Evolutionary conservation across 805 yeast genomes (phyloP).

Genomic region (Yarrowia osloensis): DNA sequence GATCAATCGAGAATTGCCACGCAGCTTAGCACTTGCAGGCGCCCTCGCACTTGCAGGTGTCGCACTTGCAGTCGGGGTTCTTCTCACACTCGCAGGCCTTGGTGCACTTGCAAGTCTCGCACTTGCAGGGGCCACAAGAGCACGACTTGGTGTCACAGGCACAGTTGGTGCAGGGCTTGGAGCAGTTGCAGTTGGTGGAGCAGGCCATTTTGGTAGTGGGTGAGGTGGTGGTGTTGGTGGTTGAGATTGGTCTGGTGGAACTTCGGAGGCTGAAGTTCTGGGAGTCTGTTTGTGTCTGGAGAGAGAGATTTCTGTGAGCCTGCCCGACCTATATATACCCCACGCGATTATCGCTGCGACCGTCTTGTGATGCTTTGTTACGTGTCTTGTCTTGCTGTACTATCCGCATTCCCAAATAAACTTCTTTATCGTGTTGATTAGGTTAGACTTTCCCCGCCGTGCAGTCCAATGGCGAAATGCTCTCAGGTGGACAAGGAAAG

Average conservation of each 20-base stretch:
- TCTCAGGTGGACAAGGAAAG: background rate
- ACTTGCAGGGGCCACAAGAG: slow-evolving; percentile 20
- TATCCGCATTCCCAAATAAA: background rate
- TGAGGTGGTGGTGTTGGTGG: background rate
- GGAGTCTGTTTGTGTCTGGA: background rate
- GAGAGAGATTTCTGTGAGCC: no score
- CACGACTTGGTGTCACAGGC: slow-evolving; percentile 27
- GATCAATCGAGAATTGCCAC: no score
- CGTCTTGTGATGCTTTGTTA: no score
- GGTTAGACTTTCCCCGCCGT: background rate
- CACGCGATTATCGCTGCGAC: background rate
- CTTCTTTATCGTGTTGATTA: background rate
- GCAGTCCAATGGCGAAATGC: background rate
- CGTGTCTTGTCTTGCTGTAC: background rate
- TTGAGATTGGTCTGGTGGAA: background rate
- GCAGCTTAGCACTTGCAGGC: slow-evolving; percentile 31
- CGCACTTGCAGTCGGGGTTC: slow-evolving; percentile 28
- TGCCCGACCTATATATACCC: background rate
- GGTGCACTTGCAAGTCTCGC: slow-evolving; percentile 13
- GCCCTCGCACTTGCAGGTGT: slow-evolving; percentile 27
- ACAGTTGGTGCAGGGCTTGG: slow-evolving; percentile 31
- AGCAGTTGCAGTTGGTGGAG: slow-evolving; percentile 32
- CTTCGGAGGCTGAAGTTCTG: no score
- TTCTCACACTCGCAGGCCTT: slow-evolving; percentile 25
- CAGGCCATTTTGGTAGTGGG: slow-evolving; percentile 20